phyloP scores from a whole-genome alignment of 768 basidiomycete genomes.

The Pleurotus tuber-regium region DNA sequence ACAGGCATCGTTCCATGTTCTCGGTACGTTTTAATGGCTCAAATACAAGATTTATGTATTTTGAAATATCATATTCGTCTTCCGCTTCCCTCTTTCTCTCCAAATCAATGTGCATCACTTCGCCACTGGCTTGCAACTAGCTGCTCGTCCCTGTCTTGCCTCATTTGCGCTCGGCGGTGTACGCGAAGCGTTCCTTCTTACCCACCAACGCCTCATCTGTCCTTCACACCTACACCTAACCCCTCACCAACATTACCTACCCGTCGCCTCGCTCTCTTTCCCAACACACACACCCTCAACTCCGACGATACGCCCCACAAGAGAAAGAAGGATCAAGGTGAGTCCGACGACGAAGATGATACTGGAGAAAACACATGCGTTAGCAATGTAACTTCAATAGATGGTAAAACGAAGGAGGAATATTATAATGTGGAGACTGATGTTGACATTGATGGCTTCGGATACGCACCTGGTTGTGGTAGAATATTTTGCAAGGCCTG shows the following conservation, averaged over 20 bases:
- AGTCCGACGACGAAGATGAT: neutral
- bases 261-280: slow-evolving; percentile 25
- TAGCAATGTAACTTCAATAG: neutral
- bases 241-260: slow-evolving; percentile 29
- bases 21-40: slow-evolving; percentile 2
- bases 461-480: neutral
- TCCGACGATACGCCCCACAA: neutral
- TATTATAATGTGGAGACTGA: neutral
- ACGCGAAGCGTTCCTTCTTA: slow-evolving; percentile 31
- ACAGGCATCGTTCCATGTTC: slow-evolving; percentile 11
- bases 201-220: slow-evolving; percentile 37
- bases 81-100: neutral
- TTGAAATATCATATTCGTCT: neutral
- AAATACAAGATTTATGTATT: no score
- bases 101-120: neutral
- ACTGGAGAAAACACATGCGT: neutral
- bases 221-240: slow-evolving; percentile 34
- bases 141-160: slow-evolving; percentile 38
- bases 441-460: neutral
- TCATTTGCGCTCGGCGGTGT: slow-evolving; percentile 46
- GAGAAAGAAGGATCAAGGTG: neutral
- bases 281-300: slow-evolving; percentile 28
- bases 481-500: slow-evolving; percentile 1
- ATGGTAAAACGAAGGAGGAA: neutral
- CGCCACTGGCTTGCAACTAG: slow-evolving; percentile 18